Evolutionary conservation across 192 early-diverging fungal species (phyloP).

Genomic region (Backusella morwellensis): DNA sequence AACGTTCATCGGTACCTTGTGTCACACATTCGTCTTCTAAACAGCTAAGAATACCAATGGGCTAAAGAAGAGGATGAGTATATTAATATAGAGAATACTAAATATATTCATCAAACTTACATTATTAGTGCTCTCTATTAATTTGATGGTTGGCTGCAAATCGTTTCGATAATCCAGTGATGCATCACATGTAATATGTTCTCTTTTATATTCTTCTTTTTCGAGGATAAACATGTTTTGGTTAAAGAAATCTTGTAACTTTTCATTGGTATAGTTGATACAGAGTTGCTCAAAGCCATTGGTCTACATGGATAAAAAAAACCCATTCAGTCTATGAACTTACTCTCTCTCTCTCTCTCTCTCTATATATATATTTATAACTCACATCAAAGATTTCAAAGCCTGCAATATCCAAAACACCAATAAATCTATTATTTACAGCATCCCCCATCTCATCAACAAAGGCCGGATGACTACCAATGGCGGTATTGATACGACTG

Average conservation of each 20-base stretch:
- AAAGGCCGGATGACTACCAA: conserved; percentile 48
- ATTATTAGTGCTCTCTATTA: conserved; percentile 91
- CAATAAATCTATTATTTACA: conserved; percentile 68
- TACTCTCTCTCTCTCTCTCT: too few relatives aligned
- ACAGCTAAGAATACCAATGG: conserved; percentile 93
- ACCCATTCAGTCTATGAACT: too few relatives aligned
- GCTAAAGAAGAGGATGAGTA: conserved; percentile 36
- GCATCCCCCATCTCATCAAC: conserved; percentile 55
- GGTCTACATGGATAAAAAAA: conserved; percentile 37
- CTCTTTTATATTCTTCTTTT: conserved; percentile 96
- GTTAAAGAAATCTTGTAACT: conserved; percentile 99
- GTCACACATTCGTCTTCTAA: conserved; percentile 98
- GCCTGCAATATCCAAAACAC: conserved; percentile 98
- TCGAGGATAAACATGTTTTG: conserved; percentile 99
- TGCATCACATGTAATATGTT: conserved; percentile 88
- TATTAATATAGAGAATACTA: not conserved
- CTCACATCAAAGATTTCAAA: conserved; percentile 96
- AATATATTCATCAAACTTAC: conserved; percentile 39
- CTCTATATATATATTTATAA: not conserved
- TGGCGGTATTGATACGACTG: conserved; percentile 80
- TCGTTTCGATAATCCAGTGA: conserved; percentile 97
- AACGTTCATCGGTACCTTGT: conserved; percentile 94
- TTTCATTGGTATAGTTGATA: conserved; percentile 99
- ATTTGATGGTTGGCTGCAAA: conserved; percentile 95
- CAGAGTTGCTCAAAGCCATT: conserved; percentile 99